Evolutionary conservation across 305 asterid species (phyloP), one percentile per base, ranked within the genome.

Genomic region (Fraxinus velutina): DNA sequence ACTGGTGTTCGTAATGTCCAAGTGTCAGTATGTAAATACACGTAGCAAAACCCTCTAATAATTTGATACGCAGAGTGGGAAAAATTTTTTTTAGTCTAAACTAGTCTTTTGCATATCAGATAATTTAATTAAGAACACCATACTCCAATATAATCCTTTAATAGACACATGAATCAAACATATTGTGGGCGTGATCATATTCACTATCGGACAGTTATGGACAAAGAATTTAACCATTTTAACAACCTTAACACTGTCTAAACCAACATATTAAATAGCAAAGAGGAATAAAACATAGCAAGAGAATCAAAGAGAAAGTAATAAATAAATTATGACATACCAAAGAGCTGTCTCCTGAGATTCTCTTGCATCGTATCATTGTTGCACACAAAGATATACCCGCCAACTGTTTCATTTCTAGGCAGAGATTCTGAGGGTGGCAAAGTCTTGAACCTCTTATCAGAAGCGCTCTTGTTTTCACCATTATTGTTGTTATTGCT

Each of bases 341-440:
- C 99, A 80, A 96, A 96, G 57, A 96, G 95, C 83, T 96, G 89
- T 82, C 98, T 93, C 86, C 93, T 90, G 87, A 96, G 97, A 89
- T 96, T 94, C 83, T 96, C 99, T 7, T 92, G 91, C 98, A 96
- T 96, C 32, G 99, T 96, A 86, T 96, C 99, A 78, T 96, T 96
- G 86, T 96, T 96, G 89, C 99, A 96, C 7, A 96, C 99, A 70
- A 96, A 96, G 21, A 96, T 96, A 84, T 96, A 96, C 0, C 99
- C 99, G 9, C 99, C 99, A 24, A 96, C 88, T 0, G 95, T 94
- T 86, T 96, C 99, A 82, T 96, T 93, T 84, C 99, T 90, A 37
- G 98, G 98, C 89, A 96, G 64, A 15, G 98, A 85, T 80, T 96
- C 99, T 0, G 98, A 90, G 19, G 98, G 93, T 19, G 99, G 99